A percentile compares a stretch with the other conserved stretches of the same genome.
These are phyloP conservation scores for Tephrocybe rancida DNA, from an alignment of 768 basidiomycete genomes.

Conservation along the genomic window DNA sequence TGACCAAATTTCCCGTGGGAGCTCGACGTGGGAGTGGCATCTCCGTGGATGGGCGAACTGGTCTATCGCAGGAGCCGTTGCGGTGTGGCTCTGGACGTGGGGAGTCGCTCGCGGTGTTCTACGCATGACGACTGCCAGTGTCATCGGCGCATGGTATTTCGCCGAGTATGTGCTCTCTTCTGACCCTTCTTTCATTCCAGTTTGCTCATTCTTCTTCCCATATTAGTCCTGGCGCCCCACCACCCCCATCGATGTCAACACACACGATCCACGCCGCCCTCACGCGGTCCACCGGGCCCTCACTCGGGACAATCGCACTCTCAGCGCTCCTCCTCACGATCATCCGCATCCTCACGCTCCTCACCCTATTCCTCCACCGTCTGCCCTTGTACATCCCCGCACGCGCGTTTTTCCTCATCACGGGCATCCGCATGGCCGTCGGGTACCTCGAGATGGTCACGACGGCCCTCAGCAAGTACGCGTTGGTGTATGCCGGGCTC, in stretches of 20 bases:
- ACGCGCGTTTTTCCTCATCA: slow-evolving; percentile 45
- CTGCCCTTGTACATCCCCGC: slow-evolving; percentile 57
- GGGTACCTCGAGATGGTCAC: slow-evolving; percentile 58
- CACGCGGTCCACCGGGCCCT: slow-evolving; percentile 78
- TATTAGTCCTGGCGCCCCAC: slow-evolving; percentile 33
- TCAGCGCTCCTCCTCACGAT: slow-evolving; percentile 76
- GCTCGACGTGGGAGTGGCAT: slow-evolving; percentile 39
- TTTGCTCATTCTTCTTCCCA: slow-evolving; percentile 3
- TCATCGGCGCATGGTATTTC: slow-evolving; percentile 94
- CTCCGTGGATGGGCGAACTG: slow-evolving; percentile 41
- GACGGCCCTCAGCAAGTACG: slow-evolving; percentile 56
- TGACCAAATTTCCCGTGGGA: slow-evolving; percentile 20
- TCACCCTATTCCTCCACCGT: slow-evolving; percentile 52
- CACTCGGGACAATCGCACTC: slow-evolving; percentile 77
- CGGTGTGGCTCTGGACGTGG: slow-evolving; percentile 77
- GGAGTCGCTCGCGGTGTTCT: slow-evolving; percentile 78
- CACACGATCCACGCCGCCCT: slow-evolving; percentile 79
- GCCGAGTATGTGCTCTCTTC: slow-evolving; percentile 40
- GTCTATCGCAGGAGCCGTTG: slow-evolving; percentile 53
- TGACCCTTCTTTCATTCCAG: background rate
- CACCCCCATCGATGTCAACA: slow-evolving; percentile 58
- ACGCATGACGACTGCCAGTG: slow-evolving; percentile 75
- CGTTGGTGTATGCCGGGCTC: slow-evolving; percentile 73
- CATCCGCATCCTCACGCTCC: slow-evolving; percentile 58
- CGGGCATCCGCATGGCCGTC: slow-evolving; percentile 48